phyloP scores from a whole-genome alignment of 306 rosid genomes.

The Delonix regia region DNA sequence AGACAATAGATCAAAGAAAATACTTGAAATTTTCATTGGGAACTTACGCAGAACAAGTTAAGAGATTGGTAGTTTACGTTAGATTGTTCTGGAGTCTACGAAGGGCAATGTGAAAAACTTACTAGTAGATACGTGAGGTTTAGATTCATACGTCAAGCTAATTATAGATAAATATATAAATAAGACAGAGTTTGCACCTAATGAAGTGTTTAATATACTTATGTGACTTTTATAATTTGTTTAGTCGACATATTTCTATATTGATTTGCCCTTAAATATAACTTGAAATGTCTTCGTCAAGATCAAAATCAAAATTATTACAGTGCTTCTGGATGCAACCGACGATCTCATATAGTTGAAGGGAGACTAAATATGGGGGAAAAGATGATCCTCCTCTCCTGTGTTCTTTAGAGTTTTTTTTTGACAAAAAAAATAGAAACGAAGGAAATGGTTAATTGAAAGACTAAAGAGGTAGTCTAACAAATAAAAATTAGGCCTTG shows the following conservation, averaged over 20 bases:
- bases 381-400: no score
- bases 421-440: no score
- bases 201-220: no score
- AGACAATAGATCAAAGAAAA: slow-evolving; percentile 19
- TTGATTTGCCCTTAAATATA: neutral
- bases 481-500: neutral
- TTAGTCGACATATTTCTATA: neutral
- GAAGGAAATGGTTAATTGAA: no score
- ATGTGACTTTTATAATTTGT: no score
- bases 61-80: neutral
- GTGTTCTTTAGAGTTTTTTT: no score
- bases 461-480: neutral
- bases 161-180: neutral
- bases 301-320: no score
- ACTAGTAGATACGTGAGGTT: neutral
- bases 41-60: neutral
- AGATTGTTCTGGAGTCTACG: neutral
- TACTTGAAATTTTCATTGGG: neutral
- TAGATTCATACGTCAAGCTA: neutral
- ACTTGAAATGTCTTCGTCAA: no score
- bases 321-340: no score
- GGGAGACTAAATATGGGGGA: no score
- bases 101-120: neutral
- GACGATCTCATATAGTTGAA: no score
- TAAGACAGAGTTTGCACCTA: no score